Evolutionary conservation across 306 rosid genomes (phyloP), one percentile per base, ranked within the genome.

Genomic region (Comarum palustre): DNA sequence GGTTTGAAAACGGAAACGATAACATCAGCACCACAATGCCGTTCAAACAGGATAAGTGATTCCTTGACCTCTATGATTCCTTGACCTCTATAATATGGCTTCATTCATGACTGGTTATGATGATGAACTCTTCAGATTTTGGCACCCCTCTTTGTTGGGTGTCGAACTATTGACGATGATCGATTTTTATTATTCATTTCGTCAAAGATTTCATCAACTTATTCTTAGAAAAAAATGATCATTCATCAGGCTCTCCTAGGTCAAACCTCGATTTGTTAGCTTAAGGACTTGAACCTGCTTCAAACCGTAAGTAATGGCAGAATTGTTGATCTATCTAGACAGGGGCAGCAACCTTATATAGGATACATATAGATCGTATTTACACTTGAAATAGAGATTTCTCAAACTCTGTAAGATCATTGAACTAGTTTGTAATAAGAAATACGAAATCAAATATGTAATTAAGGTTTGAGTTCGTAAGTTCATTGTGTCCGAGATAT

Each of bases 61-160:
- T 2, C 43, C 55, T 72, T 42, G 75, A 41, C 68, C 39, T 54
- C 65, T 24, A n/a, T 39, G 45, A 19, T 8, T n/a, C n/a, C n/a
- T n/a, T n/a, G n/a, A n/a, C n/a, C n/a, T 36, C 1, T 34, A 70
- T 1, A 70, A 20, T 31, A 31, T 17, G 22, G 9, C 20, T 52
- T 39, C 38, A 38, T 62, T 32, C 24, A 32, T 34, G 45, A 29
- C 25, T 4, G 43, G 66, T 57, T 25, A 55, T 58, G 29, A 72
- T 72, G 68, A 72, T 72, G 68, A 72, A 41, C 46, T 58, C 13
- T 19, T 58, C n/a, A 25, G 43, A 72, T 72, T 25, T 14, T 36
- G 1, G 0, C 39, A 36, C 1, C 42, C 0, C 9, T 39, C 9
- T 39, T 7, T 7, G 43, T 39, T 71, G 16, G 66, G 66, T 36